Base-by-base conservation (phyloP, 331 rosid species). In the Telfairia occidentalis region DNA sequence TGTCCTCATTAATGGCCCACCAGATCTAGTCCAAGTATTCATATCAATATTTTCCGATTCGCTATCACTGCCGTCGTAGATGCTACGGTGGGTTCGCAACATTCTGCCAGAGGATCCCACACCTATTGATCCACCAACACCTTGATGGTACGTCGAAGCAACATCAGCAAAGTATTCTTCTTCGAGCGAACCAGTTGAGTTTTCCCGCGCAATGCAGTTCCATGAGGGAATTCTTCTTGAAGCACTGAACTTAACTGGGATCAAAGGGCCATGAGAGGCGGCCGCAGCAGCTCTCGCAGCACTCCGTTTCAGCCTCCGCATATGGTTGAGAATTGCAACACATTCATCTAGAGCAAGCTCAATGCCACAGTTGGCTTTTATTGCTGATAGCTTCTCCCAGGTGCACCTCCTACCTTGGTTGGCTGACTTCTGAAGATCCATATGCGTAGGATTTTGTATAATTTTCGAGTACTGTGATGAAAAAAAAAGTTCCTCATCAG, bases 171-270 rank as follows among this genome's bases (percentile, higher is more conserved):
- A 87, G 78, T 78, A 24, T 72, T 87, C 89, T 26, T 92, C 98
- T 73, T 91, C 98, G 2, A 95, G 90, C 42, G 98, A 95, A 21
- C 98, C 92, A 0, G 89, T 77, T 12, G 98, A 95, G 80, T 90
- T 95, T 88, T 95, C 98, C 74, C 98, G 88, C 3, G 96, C 98
- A n/a, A 95, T 85, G 90, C 97, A 87, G 79, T 95, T 95, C 98
- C 97, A 95, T 4, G 98, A 95, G 28, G 98, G 98, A 59, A 95
- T 95, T 87, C 98, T 87, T 85, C 81, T 85, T 1, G 98, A 88
- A 75, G 89, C 96, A 76, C 75, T 91, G 83, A 95, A 88, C 79
- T 53, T 91, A 74, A 75, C 83, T 1, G 89, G 75, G 70, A 70
- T 83, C 45, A 86, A 21, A 64, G 88, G 78, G 76, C 96, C 86